Percentiles rank a stretch among this genome's conserved stretches.
Evolutionary conservation across 257 asterid genomes (phyloP).

Genomic region (Penstemon barbatus): DNA sequence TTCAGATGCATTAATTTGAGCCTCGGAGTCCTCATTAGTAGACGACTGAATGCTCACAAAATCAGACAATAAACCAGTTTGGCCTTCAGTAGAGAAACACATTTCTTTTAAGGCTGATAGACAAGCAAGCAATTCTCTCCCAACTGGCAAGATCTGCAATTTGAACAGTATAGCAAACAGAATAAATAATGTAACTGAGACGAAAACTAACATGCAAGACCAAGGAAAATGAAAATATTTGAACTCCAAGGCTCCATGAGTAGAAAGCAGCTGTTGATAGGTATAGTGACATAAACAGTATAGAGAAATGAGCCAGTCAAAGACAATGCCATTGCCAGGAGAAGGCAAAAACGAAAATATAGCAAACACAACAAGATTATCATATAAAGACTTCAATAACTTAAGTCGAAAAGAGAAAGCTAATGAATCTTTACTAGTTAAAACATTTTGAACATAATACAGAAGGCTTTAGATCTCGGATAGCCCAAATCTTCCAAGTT

Average conservation of each 20-base stretch:
- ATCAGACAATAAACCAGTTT: conserved; percentile 61
- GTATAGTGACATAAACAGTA: conserved; percentile 6
- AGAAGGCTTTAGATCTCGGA: too few species aligned
- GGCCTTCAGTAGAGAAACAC: conserved; percentile 60
- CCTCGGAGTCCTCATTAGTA: conserved; percentile 43
- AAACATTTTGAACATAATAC: too few species aligned
- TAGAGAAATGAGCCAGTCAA: not conserved
- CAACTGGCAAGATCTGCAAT: conserved; percentile 74
- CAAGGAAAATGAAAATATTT: conserved; percentile 12
- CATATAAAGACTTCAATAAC: too few species aligned
- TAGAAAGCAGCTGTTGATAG: not conserved
- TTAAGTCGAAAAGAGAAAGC: too few species aligned
- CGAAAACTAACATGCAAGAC: conserved; percentile 20
- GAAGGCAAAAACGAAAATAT: not conserved
- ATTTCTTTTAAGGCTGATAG: conserved; percentile 67
- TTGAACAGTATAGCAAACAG: conserved; percentile 20
- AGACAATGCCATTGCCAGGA: not conserved
- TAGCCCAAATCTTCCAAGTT: too few species aligned
- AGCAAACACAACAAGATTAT: not conserved
- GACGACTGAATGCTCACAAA: conserved; percentile 41
- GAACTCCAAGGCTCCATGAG: conserved; percentile 3
- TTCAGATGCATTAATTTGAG: conserved; percentile 49
- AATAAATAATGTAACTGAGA: conserved; percentile 3
- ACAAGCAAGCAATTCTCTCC: conserved; percentile 68
- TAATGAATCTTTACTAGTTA: too few species aligned